Conservation (phyloP, 2,329 filamentous ascomycete genomes). For the Cadophora luteo-olivacea region DNA sequence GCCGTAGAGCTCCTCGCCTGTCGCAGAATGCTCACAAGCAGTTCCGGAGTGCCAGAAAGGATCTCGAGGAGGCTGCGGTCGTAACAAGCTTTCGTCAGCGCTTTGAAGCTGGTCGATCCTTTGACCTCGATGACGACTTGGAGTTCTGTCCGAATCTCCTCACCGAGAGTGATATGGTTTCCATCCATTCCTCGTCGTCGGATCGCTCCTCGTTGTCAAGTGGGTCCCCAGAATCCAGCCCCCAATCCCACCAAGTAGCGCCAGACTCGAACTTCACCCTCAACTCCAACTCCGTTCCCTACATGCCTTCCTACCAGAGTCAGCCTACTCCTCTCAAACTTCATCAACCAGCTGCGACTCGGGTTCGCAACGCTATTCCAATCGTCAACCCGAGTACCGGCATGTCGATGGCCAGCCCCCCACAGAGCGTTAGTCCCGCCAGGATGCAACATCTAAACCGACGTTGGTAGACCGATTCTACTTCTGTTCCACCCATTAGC, state of each 20-base stretch:
- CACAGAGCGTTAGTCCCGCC: conserved; percentile 71
- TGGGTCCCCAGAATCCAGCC: conserved; percentile 90
- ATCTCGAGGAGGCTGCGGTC: conserved; percentile 78
- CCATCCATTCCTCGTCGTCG: conserved; percentile 86
- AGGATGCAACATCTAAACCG: conserved; percentile 57
- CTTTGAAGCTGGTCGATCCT: conserved; percentile 90
- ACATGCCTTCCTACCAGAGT: conserved; percentile 70
- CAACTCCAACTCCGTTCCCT: conserved; percentile 70
- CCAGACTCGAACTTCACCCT: conserved; percentile 79
- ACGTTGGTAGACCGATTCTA: conserved; percentile 39
- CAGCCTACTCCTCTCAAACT: conserved; percentile 76
- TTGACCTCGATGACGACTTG: conserved; percentile 94
- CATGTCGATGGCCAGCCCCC: conserved; percentile 81
- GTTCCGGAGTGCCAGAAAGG: conserved; percentile 79
- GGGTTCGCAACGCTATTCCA: conserved; percentile 92
- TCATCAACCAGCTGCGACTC: conserved; percentile 88
- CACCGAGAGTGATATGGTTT: conserved; percentile 83
- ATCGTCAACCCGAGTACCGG: conserved; percentile 97
- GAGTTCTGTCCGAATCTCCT: conserved; percentile 93
- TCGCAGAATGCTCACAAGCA: conserved; percentile 87
- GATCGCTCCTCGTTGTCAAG: conserved; percentile 95
- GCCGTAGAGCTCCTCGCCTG: conserved; percentile 81
- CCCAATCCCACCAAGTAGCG: conserved; percentile 80
- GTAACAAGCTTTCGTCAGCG: conserved; percentile 81
- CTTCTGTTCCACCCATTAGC: conserved; percentile 33